Evolutionary conservation across 1,284 basidiomycete genomes (phyloP), one percentile per base, ranked within the genome.

Genomic region (Mycosarcoma maydis): DNA sequence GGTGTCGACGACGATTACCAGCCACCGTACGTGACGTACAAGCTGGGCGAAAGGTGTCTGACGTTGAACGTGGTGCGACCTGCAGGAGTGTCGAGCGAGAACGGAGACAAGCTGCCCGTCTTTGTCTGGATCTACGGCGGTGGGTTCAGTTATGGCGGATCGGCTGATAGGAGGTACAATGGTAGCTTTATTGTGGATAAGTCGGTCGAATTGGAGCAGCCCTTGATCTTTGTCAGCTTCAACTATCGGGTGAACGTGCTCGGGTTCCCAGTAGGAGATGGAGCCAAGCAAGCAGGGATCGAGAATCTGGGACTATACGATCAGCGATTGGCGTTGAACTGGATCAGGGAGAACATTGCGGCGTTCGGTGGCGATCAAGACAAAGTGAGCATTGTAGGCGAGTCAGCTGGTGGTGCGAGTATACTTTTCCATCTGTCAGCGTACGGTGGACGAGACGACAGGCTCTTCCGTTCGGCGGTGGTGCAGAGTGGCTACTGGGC

Each of bases 331-430:
- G 73, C 73, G 1, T 50, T 74, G 19, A 39, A 52, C n/a, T 75
- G 73, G 73, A 59, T 71, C 19, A 26, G 39, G 6, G 46, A 61
- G n/a, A 71, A 74, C 47, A 72, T 74, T 34, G 55, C 24, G 6
- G 38, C 48, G 5, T 75, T 75, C 34, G 72, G 73, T 8, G 73
- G 73, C 10, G 73, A 75, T 32, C 36, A 19, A 10, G 34, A 50
- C 20, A 48, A 48, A 9, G 47, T 75, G 4, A 68, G 61, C 14
- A 65, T 75, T 33, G 29, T 39, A 2, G 73, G 73, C n/a, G 67
- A 75, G 38, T 58, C 52, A 9, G 70, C 73, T 1, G 73, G 73
- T 8, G 73, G 67, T 13, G 53, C 44, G 3, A 53, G 44, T 27
- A 57, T 74, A 36, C 19, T 60, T 5, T 40, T 61, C 46, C 65